phyloP scores from a whole-genome alignment of 768 basidiomycete species.

The Amanita muscaria region DNA sequence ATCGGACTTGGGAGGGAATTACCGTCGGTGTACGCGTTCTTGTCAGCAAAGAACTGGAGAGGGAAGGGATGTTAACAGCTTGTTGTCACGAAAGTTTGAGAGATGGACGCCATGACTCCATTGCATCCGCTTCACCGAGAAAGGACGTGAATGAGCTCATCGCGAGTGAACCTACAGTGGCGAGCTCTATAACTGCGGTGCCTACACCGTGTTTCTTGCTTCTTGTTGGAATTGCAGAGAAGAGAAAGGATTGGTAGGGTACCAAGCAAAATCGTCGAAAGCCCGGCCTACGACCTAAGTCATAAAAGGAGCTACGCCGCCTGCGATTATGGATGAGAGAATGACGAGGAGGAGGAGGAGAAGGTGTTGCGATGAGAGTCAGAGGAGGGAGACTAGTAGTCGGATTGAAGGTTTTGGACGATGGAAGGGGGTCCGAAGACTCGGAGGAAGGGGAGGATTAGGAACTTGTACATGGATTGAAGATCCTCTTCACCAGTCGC shows the following conservation, averaged over 20 bases:
- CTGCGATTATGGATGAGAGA: constrained; percentile 51
- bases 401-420: constrained; percentile 17
- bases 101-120: constrained; percentile 56
- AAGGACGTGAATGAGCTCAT: constrained; percentile 68
- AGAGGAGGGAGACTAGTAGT: constrained; percentile 62
- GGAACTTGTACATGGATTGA: background rate
- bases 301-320: constrained; percentile 81
- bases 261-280: constrained; percentile 68
- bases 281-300: constrained; percentile 70
- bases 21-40: too few relatives aligned
- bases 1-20: too few relatives aligned
- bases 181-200: constrained; percentile 52
- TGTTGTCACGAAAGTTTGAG: constrained; percentile 89
- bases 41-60: background rate
- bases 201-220: constrained; percentile 46
- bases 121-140: constrained; percentile 73
- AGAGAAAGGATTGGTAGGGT: constrained; percentile 26
- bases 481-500: background rate
- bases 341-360: constrained; percentile 58
- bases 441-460: too few relatives aligned
- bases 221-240: constrained; percentile 37
- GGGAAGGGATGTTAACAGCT: constrained; percentile 25
- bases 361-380: constrained; percentile 45
- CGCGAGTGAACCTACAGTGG: constrained; percentile 53
- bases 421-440: too few relatives aligned